Percentiles rank a stretch among this genome's conserved stretches.
Conservation (phyloP, 2,329 filamentous ascomycete genomes). For the Fusarium setosum region DNA sequence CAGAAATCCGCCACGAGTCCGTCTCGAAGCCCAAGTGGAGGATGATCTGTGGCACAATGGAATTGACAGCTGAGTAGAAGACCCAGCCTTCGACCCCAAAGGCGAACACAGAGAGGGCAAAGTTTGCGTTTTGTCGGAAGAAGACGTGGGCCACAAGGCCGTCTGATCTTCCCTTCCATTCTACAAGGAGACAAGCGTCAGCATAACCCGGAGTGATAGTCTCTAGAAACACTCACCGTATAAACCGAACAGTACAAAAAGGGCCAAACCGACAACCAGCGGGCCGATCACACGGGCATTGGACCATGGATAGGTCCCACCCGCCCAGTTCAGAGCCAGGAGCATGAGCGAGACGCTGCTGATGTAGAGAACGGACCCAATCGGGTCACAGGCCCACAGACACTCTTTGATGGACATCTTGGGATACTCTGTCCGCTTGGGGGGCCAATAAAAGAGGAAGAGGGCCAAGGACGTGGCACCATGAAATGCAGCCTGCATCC, state of each 20-base stretch:
- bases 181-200: not conserved
- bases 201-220: not conserved
- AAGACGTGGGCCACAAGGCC: slow-evolving; percentile 10
- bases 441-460: slow-evolving; percentile 9
- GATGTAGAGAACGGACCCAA: slow-evolving; percentile 11
- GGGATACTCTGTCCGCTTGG: slow-evolving; percentile 8
- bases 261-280: not conserved
- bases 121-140: slow-evolving; percentile 13
- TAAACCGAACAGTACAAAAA: slow-evolving; percentile 4
- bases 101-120: slow-evolving; percentile 9
- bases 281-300: slow-evolving; percentile 4
- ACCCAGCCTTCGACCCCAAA: slow-evolving; percentile 11
- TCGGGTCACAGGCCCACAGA: slow-evolving; percentile 7
- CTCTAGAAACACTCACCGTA: not conserved
- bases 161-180: slow-evolving; percentile 10
- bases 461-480: slow-evolving; percentile 2
- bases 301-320: slow-evolving; percentile 6
- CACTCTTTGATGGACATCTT: slow-evolving; percentile 1
- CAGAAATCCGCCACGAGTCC: slow-evolving; percentile 8
- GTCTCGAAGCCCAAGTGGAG: slow-evolving; percentile 9
- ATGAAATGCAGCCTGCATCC: slow-evolving; percentile 12
- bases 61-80: slow-evolving; percentile 10
- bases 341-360: slow-evolving; percentile 8
- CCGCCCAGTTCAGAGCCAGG: slow-evolving; percentile 8
- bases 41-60: slow-evolving; percentile 10